Evolutionary conservation across 257 asterid genomes (phyloP), one percentile per base, ranked within the genome.

Genomic region (Nicotiana attenuata): DNA sequence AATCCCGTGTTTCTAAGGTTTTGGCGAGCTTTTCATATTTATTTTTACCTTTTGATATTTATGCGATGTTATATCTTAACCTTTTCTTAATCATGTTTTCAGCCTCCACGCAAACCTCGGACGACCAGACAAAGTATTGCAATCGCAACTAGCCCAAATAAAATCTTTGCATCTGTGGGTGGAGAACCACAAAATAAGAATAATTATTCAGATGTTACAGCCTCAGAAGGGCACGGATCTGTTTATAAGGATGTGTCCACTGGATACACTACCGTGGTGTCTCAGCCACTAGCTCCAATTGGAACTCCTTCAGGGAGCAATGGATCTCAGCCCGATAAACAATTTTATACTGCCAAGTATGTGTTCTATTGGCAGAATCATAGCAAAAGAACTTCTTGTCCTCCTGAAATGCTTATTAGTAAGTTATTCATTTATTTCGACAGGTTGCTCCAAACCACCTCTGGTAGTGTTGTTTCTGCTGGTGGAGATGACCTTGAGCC

Each of bases 1-100:
- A 92, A 84, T 91, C 93, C 83, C 90, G 85, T 82, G 86, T 80
- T 81, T 35, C 87, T 35, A 94, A 92, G 97, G 97, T 93, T 89
- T 87, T 65, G 75, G n/a, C 84, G 83, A 79, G 9, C 50, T 75
- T 4, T 31, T 59, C 80, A 78, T 75, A 71, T 45, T 71, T 56
- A 68, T 59, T 55, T 4, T 4, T 22, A 29, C 78, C 28, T 28
- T 60, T 50, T 65, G 57, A 53, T 31, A 41, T 26, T 29, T 57
- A 14, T 50, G 63, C 5, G 10, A 50, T 50, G 24, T 77, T 84
- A 57, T 81, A 26, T 45, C 76, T 80, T 60, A 24, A 60, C 56
- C 19, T 61, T 2, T 14, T 66, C 76, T 52, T 60, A 5, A 45
- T 67, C 52, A 84, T 76, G 38, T 78, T 52, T 82, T 28, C 92